These are phyloP conservation scores for Melampsora americana DNA, from an alignment of 1,284 basidiomycete species.

Conservation along the genomic window DNA sequence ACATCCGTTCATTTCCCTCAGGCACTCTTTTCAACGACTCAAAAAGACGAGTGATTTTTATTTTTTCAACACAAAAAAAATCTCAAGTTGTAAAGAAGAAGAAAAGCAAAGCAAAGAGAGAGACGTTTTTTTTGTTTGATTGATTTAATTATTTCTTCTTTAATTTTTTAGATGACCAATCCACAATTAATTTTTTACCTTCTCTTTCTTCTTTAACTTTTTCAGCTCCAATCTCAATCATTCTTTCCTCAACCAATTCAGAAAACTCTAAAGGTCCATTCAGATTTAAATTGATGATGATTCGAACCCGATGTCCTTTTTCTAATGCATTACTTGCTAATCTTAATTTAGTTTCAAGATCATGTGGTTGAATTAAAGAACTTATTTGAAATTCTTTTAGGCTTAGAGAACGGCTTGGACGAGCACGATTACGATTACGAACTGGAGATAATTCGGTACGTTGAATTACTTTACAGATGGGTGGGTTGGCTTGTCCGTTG, in stretches of 20 bases:
- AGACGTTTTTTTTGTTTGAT: no score
- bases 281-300: neutral
- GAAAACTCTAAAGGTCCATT: neutral
- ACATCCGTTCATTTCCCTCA: no score
- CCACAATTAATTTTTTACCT: slow-evolving; percentile 31
- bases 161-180: slow-evolving; percentile 24
- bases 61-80: no score
- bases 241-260: slow-evolving; percentile 8
- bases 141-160: no score
- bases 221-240: slow-evolving; percentile 17
- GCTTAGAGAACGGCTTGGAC: neutral
- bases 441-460: slow-evolving; percentile 24
- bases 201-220: slow-evolving; percentile 34
- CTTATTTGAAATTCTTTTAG: slow-evolving; percentile 71
- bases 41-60: no score
- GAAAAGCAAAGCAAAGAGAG: no score
- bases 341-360: slow-evolving; percentile 66
- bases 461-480: slow-evolving; percentile 38
- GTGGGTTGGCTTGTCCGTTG: slow-evolving; percentile 13
- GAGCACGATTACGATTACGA: neutral
- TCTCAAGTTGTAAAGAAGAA: no score
- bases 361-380: slow-evolving; percentile 64
- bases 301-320: slow-evolving; percentile 17
- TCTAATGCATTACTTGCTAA: slow-evolving; percentile 59
- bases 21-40: no score